A percentile compares a stretch with the other conserved stretches of the same genome.
phyloP scores from a whole-genome alignment of 805 yeast genomes.

The Kodamaea nitidulidarum region DNA sequence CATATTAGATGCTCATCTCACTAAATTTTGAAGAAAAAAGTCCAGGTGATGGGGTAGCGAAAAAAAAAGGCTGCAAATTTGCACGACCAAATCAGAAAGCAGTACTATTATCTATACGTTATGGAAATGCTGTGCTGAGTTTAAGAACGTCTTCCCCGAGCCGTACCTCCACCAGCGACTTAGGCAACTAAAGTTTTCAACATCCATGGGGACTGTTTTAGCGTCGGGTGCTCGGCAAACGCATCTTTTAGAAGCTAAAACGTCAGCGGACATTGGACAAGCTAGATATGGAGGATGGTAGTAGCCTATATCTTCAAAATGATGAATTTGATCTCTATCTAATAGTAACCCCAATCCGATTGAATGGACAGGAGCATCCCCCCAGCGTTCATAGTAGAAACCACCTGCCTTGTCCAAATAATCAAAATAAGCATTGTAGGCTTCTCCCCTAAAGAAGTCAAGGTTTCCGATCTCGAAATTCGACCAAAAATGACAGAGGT shows the following conservation, averaged over 20 bases:
- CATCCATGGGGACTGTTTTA: slow-evolving; percentile 32
- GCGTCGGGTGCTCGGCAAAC: slow-evolving; percentile 25
- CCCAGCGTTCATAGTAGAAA: slow-evolving; percentile 59
- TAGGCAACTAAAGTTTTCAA: slow-evolving; percentile 59
- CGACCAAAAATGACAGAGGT: slow-evolving; percentile 64
- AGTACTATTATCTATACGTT: slow-evolving; percentile 1
- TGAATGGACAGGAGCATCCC: slow-evolving; percentile 49
- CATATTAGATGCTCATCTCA: slow-evolving; percentile 18
- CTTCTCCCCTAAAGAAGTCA: slow-evolving; percentile 45
- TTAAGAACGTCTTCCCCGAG: slow-evolving; percentile 53
- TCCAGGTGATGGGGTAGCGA: slow-evolving; percentile 9
- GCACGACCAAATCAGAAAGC: slow-evolving; percentile 9
- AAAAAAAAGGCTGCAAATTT: slow-evolving; percentile 8
- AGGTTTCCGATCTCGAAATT: slow-evolving; percentile 57
- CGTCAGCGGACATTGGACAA: slow-evolving; percentile 36
- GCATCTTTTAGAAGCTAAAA: slow-evolving; percentile 34
- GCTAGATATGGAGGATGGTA: slow-evolving; percentile 41
- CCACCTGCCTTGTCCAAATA: slow-evolving; percentile 48
- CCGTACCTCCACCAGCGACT: slow-evolving; percentile 75
- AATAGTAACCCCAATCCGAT: slow-evolving; percentile 33
- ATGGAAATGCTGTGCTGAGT: slow-evolving; percentile 29
- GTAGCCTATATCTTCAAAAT: slow-evolving; percentile 44
- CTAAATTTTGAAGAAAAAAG: slow-evolving; percentile 9
- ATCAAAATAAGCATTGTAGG: slow-evolving; percentile 44
- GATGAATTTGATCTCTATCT: slow-evolving; percentile 37